Evolutionary conservation across 2,329 filamentous ascomycete genomes (phyloP), one percentile per base, ranked within the genome.

Genomic region (Clarireedia hainanense): DNA sequence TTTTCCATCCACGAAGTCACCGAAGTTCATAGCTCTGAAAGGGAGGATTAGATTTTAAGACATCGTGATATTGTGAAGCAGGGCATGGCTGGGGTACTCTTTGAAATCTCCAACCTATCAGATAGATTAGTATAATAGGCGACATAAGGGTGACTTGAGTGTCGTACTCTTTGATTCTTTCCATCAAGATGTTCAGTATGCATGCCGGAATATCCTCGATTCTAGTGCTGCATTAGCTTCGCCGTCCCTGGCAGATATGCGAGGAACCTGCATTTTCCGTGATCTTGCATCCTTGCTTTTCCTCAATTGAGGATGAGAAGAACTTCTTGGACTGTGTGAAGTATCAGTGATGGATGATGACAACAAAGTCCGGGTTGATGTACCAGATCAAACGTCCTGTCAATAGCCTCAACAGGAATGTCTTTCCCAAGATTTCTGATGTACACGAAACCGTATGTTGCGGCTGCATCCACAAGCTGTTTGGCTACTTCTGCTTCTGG

Each of bases 181-280:
- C 91, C 90, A 69, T 97, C 92, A 10, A 97, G 75, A 0, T 86
- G 92, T 73, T 99, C 92, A 12, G 83, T 83, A 66, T 92, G 87
- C 87, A 95, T 91, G 15, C 83, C 84, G 1, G 88, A 82, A 91
- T 91, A 99, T 57, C 92, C 94, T 43, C 84, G 82, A 68, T 97
- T 97, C 75, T 94, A 78, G 5, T 23, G 2, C 30, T 4, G 14
- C 14, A 39, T 58, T 20, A 52, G 36, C 43, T 71, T n/a, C 14
- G 23, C 36, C 12, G 14, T 27, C 37, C 9, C 24, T 17, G 4
- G 20, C 6, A 20, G n/a, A n/a, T 6, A 7, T 17, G 14, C n/a
- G 37, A 2, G 52, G 24, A 14, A 67, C 69, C 55, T 62, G 77
- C 76, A 70, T 79, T 79, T 27, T 83, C 83, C 64, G 83, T 78